Base-by-base conservation (phyloP, 805 yeast species). In the Candida coquimbonensis region DNA sequence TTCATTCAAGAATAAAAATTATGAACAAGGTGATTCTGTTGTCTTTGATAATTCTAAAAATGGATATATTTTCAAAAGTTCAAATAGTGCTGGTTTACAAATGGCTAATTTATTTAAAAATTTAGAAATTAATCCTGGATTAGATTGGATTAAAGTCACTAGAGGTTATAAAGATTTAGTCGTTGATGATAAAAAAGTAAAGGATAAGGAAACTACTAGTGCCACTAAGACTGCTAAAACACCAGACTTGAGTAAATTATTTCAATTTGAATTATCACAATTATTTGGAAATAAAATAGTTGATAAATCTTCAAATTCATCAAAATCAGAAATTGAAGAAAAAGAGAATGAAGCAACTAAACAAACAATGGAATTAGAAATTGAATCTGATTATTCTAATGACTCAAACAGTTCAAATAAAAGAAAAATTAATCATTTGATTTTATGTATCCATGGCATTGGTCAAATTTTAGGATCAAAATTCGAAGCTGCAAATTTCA, bases 381-480 rank as follows among this genome's bases (percentile, higher is more conserved):
- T 66, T 27, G 81, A 78, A 48, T 69, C 69, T 51, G 62, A 70
- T 64, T 63, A 77, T 64, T 58, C 80, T 63, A 48, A 75, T 49
- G 57, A 67, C 51, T 68, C 70, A 0, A 65, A 62, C 29, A 65
- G 48, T 71, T 67, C 50, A 60, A 68, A 12, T 51, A 89, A 48
- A 67, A 72, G 43, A 75, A 51, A 70, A 31, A 63, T 80, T 27
- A 78, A 81, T 33, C 87, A 81, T 57, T 66, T 91, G 50, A 78
- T 90, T 2, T 68, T 91, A n/a, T 88, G 96, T 59, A 77, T 91
- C 27, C 99, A 91, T 66, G 99, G 99, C 0, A 87, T 91, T 49
- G 99, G 98, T 2, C 99, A 91, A 64, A 77, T 81, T 16, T 67
- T 93, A 43, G 95, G 96, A 2, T 71, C 80, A 39, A 78, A 78